A percentile compares a stretch with the other conserved stretches of the same genome.
Conservation (phyloP, 495 filamentous ascomycete genomes). For the Tuber borchii region DNA sequence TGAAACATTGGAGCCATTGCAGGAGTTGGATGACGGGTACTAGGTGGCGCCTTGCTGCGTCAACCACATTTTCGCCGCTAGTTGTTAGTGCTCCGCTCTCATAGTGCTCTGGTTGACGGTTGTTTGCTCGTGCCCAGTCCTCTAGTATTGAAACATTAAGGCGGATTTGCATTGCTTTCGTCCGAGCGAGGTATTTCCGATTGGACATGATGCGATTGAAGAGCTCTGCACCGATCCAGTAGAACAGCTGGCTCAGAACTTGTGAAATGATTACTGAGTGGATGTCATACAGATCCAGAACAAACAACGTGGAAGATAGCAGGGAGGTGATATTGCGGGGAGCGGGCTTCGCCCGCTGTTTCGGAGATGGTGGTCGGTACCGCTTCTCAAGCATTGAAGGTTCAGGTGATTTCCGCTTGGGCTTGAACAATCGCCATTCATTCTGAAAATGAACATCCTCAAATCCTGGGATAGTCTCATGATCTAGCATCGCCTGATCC, state of each 20-base stretch:
- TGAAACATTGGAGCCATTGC: conserved; percentile 97
- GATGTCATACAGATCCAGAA: conserved; percentile 95
- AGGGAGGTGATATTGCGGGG: conserved; percentile 96
- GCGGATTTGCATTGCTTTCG: conserved; percentile 98
- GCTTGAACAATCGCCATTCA: conserved; percentile 94
- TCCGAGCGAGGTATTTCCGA: conserved; percentile 86
- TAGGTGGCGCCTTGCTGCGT: conserved; percentile 74
- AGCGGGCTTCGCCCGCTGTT: conserved; percentile 79
- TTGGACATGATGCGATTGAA: conserved; percentile 98
- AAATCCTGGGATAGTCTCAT: conserved; percentile 96
- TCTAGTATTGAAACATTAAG: conserved; percentile 96
- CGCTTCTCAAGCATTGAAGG: conserved; percentile 81
- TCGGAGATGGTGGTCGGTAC: conserved; percentile 89
- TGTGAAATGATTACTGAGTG: conserved; percentile 94
- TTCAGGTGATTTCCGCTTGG: conserved; percentile 77
- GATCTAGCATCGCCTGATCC: conserved; percentile 87
- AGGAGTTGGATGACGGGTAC: conserved; percentile 88
- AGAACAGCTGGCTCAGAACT: conserved; percentile 84
- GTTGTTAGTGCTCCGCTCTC: conserved; percentile 81
- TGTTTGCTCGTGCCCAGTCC: conserved; percentile 92
- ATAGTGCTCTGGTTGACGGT: conserved; percentile 89
- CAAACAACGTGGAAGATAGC: conserved; percentile 91
- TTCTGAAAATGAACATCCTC: conserved; percentile 95
- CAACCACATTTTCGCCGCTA: conserved; percentile 79
- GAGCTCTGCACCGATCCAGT: conserved; percentile 92